Conservation (phyloP, 2,329 filamentous ascomycete species). For the Penicillium verrucosum region DNA sequence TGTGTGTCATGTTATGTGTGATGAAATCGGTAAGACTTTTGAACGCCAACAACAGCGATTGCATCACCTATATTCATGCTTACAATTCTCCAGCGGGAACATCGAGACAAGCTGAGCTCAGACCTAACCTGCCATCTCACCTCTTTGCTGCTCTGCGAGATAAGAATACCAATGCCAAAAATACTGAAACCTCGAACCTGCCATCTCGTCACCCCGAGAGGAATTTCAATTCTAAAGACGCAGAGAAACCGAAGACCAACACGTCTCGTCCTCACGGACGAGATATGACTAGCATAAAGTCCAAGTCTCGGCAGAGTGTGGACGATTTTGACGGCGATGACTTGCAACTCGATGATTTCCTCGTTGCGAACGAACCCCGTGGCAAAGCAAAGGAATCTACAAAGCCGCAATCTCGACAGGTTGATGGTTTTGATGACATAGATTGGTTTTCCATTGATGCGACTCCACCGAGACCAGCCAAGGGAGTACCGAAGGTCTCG, state of each 20-base stretch:
- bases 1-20: constrained; percentile 72
- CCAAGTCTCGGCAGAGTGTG: constrained; percentile 12
- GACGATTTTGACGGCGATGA: constrained; percentile 56
- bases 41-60: background rate
- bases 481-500: background rate
- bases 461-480: constrained; percentile 7
- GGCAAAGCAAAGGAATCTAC: background rate
- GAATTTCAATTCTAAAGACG: constrained; percentile 13
- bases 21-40: constrained; percentile 64
- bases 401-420: background rate
- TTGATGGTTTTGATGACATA: constrained; percentile 16
- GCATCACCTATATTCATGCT: constrained; percentile 2
- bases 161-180: background rate
- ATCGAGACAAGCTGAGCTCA: constrained; percentile 51
- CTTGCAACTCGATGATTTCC: constrained; percentile 53
- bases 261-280: constrained; percentile 18
- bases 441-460: constrained; percentile 23
- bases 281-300: constrained; percentile 15
- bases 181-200: background rate
- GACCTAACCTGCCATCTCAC: constrained; percentile 47
- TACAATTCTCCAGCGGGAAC: constrained; percentile 51
- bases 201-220: background rate
- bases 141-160: constrained; percentile 38
- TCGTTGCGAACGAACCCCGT: constrained; percentile 29
- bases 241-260: constrained; percentile 15